Evolutionary conservation across 2,329 filamentous ascomycete genomes (phyloP).

Genomic region (Colletotrichum orbiculare): DNA sequence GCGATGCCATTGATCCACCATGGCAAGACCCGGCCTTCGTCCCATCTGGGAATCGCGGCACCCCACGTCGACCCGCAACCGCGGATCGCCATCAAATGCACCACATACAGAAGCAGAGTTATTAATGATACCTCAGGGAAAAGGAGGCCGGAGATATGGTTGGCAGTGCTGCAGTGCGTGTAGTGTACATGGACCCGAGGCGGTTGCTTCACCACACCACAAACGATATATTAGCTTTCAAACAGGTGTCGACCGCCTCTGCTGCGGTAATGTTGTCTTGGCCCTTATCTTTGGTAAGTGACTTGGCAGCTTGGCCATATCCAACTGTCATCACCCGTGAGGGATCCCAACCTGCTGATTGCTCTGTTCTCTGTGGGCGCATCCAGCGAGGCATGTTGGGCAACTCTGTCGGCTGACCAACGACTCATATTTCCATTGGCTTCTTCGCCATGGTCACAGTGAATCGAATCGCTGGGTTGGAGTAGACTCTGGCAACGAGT

Average conservation of each 20-base stretch:
- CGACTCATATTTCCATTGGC: no score
- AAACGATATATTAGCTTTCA: conserved; percentile 5
- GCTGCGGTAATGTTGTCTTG: neutral
- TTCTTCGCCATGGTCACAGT: no score
- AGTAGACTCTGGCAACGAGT: neutral
- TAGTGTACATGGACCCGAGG: conserved; percentile 3
- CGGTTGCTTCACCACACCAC: conserved; percentile 10
- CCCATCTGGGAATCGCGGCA: conserved; percentile 18
- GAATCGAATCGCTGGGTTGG: neutral
- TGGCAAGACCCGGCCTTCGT: neutral
- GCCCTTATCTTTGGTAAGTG: neutral
- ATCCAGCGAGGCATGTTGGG: neutral
- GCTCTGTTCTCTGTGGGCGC: conserved; percentile 14
- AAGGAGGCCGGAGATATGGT: conserved; percentile 10
- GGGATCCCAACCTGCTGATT: conserved; percentile 19
- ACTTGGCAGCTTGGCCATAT: conserved; percentile 22
- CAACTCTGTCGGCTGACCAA: no score
- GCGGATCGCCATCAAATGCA: conserved; percentile 28
- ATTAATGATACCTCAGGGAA: conserved; percentile 7
- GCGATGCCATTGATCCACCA: conserved; percentile 3
- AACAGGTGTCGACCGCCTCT: conserved; percentile 10
- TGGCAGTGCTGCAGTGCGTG: neutral
- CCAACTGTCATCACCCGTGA: conserved; percentile 4
- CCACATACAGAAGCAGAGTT: conserved; percentile 25
- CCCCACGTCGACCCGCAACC: conserved; percentile 27